phyloP scores from a whole-genome alignment of 2,329 filamentous ascomycete genomes.

The Venturia asperata region DNA sequence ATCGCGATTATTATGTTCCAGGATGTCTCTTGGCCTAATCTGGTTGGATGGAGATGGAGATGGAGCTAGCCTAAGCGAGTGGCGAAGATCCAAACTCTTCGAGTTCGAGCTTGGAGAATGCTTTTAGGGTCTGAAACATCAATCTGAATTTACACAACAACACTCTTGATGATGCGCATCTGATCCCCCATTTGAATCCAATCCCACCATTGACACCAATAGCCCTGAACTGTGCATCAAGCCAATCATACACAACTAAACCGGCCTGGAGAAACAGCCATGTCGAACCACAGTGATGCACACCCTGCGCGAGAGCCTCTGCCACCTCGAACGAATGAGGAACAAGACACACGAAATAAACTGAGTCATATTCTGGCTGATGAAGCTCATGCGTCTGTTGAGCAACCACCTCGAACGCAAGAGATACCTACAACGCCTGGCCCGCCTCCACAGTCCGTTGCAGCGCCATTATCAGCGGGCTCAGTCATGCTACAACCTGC shows the following conservation, averaged over 20 bases:
- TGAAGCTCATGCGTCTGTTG: constrained; percentile 3
- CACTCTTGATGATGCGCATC: neutral
- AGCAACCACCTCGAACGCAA: constrained; percentile 11
- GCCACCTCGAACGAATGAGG: neutral
- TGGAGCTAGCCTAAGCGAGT: neutral
- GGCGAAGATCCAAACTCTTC: neutral
- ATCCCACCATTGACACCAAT: neutral
- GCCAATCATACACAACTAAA: neutral
- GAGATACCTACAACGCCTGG: neutral
- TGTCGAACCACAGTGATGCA: constrained; percentile 3
- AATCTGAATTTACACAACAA: neutral
- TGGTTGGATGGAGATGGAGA: neutral
- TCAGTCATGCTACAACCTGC: constrained; percentile 10
- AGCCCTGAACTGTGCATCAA: neutral
- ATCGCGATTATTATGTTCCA: neutral
- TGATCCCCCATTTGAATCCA: neutral
- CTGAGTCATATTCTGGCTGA: constrained; percentile 17
- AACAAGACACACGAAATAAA: constrained; percentile 8
- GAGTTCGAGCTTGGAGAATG: neutral
- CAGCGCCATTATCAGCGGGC: neutral
- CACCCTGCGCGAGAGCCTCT: neutral
- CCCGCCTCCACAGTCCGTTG: constrained; percentile 11
- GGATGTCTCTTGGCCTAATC: neutral
- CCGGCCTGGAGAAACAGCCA: neutral
- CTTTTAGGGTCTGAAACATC: neutral